Evolutionary conservation across 345 rosid genomes (phyloP).

Genomic region (Murraya koenigii): DNA sequence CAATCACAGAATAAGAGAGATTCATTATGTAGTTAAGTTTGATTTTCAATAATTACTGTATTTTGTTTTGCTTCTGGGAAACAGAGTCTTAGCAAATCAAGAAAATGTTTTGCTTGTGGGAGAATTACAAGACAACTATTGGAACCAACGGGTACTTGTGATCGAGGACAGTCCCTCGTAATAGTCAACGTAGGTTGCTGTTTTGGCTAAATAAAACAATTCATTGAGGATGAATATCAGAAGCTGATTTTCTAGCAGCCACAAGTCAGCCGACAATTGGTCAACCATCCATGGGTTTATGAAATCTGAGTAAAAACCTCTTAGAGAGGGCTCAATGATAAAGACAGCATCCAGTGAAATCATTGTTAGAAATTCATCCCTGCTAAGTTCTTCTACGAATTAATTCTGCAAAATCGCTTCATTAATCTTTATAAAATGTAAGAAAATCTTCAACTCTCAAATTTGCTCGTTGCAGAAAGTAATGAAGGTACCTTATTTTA

Average conservation of each 20-base stretch:
- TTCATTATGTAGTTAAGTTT: too few relatives aligned
- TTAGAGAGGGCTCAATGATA: slow-evolving; percentile 13
- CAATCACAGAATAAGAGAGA: too few relatives aligned
- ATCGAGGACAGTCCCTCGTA: not conserved
- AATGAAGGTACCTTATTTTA: slow-evolving; percentile 3
- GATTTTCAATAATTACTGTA: too few relatives aligned
- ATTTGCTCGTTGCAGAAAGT: slow-evolving; percentile 7
- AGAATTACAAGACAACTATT: not conserved
- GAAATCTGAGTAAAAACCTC: not conserved
- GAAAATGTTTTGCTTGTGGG: not conserved
- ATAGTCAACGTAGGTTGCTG: not conserved
- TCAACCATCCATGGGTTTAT: not conserved
- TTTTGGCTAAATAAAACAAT: not conserved
- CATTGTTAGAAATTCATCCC: slow-evolving; percentile 20
- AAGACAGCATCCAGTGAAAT: slow-evolving; percentile 18
- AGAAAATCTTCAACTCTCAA: not conserved
- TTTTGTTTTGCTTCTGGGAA: too few relatives aligned
- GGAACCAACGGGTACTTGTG: not conserved
- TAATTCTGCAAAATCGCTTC: not conserved
- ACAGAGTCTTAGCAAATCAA: not conserved
- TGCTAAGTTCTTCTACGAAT: not conserved
- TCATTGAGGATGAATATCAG: slow-evolving; percentile 22
- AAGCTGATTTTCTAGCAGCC: slow-evolving; percentile 31
- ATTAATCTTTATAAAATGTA: not conserved
- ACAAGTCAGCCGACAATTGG: slow-evolving; percentile 6